Percentiles rank a stretch among this genome's conserved stretches.
Conservation (phyloP, 2,329 filamentous ascomycete species). For the Trichoderma harzianum region DNA sequence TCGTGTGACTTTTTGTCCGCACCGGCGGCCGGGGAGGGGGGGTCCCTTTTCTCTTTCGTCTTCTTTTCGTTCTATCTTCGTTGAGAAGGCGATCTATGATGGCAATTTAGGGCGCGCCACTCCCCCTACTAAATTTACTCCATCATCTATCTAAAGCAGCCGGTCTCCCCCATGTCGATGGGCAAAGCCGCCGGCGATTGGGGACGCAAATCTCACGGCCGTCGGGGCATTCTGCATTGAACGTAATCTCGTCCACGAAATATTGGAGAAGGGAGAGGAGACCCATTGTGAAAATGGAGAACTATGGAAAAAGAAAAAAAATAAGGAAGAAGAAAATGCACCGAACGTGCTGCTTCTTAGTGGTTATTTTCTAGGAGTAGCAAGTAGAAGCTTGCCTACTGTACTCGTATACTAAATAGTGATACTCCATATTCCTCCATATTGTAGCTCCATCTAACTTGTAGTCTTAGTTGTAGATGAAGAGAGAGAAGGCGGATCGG, state of each 20-base stretch:
- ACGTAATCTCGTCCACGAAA: conserved; percentile 8
- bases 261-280: background rate
- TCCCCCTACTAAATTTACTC: background rate
- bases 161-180: background rate
- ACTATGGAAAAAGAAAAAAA: background rate
- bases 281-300: background rate
- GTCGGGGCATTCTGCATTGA: background rate
- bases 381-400: background rate
- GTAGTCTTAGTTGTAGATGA: background rate
- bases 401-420: background rate
- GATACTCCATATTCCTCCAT: background rate
- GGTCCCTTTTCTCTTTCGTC: background rate
- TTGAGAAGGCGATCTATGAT: background rate
- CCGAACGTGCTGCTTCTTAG: background rate
- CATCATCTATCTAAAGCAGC: conserved; percentile 10
- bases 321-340: background rate
- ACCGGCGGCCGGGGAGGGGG: background rate
- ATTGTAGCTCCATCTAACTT: background rate
- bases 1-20: conserved; percentile 14
- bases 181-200: background rate
- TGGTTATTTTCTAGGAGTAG: no score
- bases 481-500: background rate
- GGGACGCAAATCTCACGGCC: background rate
- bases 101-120: background rate
- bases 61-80: background rate